These are phyloP conservation scores for Talaromyces rugulosus DNA, from an alignment of 2,329 filamentous ascomycete genomes.

Conservation along the genomic window DNA sequence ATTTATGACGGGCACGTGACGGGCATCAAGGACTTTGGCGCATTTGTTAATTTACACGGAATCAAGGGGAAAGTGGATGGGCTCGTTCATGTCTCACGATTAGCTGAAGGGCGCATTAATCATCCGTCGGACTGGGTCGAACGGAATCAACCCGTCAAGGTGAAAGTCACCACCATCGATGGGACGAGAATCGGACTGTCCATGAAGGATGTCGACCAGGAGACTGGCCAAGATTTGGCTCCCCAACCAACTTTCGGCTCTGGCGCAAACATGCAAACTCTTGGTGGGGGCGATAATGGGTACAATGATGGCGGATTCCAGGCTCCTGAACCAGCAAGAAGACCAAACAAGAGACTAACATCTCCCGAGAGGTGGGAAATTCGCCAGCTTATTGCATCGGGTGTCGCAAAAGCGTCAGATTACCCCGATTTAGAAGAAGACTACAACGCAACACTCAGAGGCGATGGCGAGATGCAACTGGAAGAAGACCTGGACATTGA, in stretches of 20 bases:
- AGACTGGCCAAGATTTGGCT: slow-evolving; percentile 75
- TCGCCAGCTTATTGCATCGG: slow-evolving; percentile 89
- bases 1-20: slow-evolving; percentile 87
- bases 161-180: slow-evolving; percentile 88
- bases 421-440: slow-evolving; percentile 95
- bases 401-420: slow-evolving; percentile 85
- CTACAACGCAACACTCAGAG: slow-evolving; percentile 80
- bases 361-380: slow-evolving; percentile 98
- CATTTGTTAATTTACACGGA: slow-evolving; percentile 86
- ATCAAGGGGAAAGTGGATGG: slow-evolving; percentile 88
- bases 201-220: slow-evolving; percentile 96
- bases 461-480: slow-evolving; percentile 82
- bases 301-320: slow-evolving; percentile 32
- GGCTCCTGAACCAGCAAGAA: slow-evolving; percentile 41
- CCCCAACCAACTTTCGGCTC: slow-evolving; percentile 76
- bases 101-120: slow-evolving; percentile 78
- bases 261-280: slow-evolving; percentile 80
- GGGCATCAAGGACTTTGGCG: slow-evolving; percentile 91
- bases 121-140: slow-evolving; percentile 85
- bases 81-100: slow-evolving; percentile 83
- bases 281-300: slow-evolving; percentile 47
- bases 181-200: slow-evolving; percentile 77
- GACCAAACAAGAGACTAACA: slow-evolving; percentile 85
- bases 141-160: slow-evolving; percentile 77
- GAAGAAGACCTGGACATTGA: slow-evolving; percentile 98